Evolutionary conservation across 805 yeast species (phyloP).

Genomic region (Crinitomyces ghanaensis): DNA sequence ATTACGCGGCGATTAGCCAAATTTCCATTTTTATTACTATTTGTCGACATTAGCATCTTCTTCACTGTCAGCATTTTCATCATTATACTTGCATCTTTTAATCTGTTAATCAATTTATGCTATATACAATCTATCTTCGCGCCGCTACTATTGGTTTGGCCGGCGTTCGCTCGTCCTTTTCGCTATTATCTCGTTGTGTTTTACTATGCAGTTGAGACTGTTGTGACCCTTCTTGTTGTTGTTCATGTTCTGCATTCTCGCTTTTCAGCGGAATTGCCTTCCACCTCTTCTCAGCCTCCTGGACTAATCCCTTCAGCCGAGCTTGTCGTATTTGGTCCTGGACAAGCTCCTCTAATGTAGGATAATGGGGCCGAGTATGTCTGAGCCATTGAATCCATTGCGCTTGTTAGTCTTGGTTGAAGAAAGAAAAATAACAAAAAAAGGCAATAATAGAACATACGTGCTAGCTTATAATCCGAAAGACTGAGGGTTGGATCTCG

Average conservation of each 20-base stretch:
- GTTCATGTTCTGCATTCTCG: too few species aligned
- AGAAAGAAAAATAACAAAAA: conserved; percentile 4
- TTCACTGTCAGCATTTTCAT: too few species aligned
- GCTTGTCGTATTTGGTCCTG: conserved; percentile 47
- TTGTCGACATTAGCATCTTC: too few species aligned
- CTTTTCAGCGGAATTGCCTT: conserved; percentile 23
- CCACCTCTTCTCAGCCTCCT: conserved; percentile 31
- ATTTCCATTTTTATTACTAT: too few species aligned
- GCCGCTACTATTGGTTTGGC: too few species aligned
- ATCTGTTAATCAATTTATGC: too few species aligned
- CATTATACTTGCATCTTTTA: too few species aligned
- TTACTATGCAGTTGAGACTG: too few species aligned
- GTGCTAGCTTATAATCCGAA: conserved; percentile 47
- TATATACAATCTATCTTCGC: too few species aligned
- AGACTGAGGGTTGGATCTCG: conserved; percentile 34
- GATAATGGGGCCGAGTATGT: conserved; percentile 46
- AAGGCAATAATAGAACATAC: conserved; percentile 15
- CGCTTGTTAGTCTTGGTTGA: conserved; percentile 27
- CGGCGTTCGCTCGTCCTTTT: too few species aligned
- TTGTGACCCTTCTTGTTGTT: too few species aligned
- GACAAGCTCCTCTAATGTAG: conserved; percentile 50
- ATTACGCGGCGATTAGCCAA: neutral
- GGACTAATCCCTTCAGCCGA: conserved; percentile 39
- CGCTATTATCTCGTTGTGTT: too few species aligned
- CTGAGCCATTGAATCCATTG: conserved; percentile 81